phyloP scores from a whole-genome alignment of 2,329 filamentous ascomycete species.

The Thelonectria rubi region DNA sequence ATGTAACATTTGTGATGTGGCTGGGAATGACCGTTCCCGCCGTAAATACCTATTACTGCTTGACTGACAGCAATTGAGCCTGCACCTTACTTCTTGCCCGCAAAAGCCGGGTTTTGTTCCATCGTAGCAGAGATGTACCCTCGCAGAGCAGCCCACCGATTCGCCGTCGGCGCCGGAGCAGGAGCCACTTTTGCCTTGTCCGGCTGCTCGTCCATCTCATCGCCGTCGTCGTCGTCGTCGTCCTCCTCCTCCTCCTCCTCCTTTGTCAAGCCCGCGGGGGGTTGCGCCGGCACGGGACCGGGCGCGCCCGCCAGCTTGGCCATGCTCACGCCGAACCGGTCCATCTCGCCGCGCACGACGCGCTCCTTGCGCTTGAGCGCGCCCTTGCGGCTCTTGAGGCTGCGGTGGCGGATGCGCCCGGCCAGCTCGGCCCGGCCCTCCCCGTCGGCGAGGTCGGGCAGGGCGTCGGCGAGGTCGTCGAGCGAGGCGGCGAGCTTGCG shows the following conservation, averaged over 20 bases:
- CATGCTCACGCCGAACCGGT: slow-evolving; percentile 85
- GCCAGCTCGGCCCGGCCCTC: slow-evolving; percentile 56
- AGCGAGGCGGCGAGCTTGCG: slow-evolving; percentile 84
- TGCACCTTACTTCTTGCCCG: slow-evolving; percentile 34
- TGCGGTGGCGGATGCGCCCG: slow-evolving; percentile 77
- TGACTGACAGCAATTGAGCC: background rate
- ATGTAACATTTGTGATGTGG: too few relatives aligned
- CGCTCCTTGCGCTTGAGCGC: slow-evolving; percentile 85
- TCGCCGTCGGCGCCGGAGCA: slow-evolving; percentile 55
- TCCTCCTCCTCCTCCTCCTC: slow-evolving; percentile 31
- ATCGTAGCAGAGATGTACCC: slow-evolving; percentile 87
- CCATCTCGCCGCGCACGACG: slow-evolving; percentile 81
- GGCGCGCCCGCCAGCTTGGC: slow-evolving; percentile 70
- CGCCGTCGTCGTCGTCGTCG: slow-evolving; percentile 27
- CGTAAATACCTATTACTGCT: too few relatives aligned
- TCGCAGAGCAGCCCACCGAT: slow-evolving; percentile 82
- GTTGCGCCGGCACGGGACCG: slow-evolving; percentile 28
- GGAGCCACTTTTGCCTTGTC: slow-evolving; percentile 26
- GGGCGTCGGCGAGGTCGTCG: slow-evolving; percentile 79
- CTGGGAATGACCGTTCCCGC: too few relatives aligned
- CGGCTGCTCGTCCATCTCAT: slow-evolving; percentile 27
- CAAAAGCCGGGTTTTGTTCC: slow-evolving; percentile 85
- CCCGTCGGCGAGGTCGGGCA: slow-evolving; percentile 69
- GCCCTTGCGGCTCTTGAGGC: slow-evolving; percentile 77
- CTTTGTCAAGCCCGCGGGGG: slow-evolving; percentile 19